Conservation (phyloP, 306 rosid genomes). For the Fagus sylvatica region DNA sequence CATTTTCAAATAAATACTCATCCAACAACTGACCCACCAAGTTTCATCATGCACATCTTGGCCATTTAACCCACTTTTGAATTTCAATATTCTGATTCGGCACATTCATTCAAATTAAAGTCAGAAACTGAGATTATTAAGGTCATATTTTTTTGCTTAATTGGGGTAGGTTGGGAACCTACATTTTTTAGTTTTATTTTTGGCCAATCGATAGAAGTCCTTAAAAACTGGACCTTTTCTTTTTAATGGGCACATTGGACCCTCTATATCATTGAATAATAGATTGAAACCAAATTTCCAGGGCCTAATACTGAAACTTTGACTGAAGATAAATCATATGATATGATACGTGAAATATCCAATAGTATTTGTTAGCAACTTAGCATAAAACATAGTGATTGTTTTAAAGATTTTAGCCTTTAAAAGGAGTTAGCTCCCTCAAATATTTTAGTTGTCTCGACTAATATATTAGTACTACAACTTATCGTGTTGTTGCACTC, state of each 20-base stretch:
- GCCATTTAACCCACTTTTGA: neutral
- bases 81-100: neutral
- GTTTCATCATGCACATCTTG: conserved; percentile 31
- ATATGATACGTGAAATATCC: neutral
- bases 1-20: conserved; percentile 40
- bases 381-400: neutral
- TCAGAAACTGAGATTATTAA: neutral
- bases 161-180: no score
- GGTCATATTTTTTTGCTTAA: no score
- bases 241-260: neutral
- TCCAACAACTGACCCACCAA: conserved; percentile 41
- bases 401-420: no score
- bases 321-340: neutral
- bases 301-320: neutral
- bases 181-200: neutral
- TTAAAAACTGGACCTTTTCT: no score
- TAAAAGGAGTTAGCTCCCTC: no score
- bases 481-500: no score
- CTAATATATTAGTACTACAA: no score
- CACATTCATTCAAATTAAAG: neutral
- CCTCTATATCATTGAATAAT: neutral
- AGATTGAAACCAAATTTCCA: neutral
- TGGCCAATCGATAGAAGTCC: neutral
- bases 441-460: no score
- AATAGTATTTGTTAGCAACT: no score